Base-by-base conservation (phyloP, 129 eudicot genomes). In the Sambucus nigra region DNA sequence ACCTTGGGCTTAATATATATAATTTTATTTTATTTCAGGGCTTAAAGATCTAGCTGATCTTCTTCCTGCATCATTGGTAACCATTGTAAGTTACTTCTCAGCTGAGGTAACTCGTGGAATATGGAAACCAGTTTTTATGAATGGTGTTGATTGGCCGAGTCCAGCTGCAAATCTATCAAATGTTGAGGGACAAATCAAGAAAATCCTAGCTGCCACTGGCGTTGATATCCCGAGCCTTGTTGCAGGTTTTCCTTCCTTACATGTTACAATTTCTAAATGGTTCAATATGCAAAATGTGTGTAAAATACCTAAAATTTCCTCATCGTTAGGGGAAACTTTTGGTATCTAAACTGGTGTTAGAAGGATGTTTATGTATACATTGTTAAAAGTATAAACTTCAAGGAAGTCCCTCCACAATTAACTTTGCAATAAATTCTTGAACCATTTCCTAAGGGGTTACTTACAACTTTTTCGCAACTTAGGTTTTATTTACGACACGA, bases 101-200 rank as follows among this genome's bases (percentile, higher is more conserved):
- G 99, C 99, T 27, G 99, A 92, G 77, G 99, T 92, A 59, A 82
- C 96, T 51, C 88, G 99, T 51, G 99, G 99, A 33, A 86, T 92
- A 14, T 92, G 99, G 99, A 92, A 86, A 66, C 81, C 84, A 18
- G 96, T 76, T 27, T 77, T 60, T 59, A 92, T 92, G 99, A 92
- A 92, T 53, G 99, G 99, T 58, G 76, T 94, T 5, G 99, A 92
- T 61, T 92, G 99, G 99, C 99, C 99, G 24, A 92, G 99, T 63
- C 99, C 99, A 19, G 94, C 94, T 61, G 96, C 99, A 49, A 92
- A 92, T 65, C 83, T 92, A 52, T 75, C 89, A 13, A 64, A 69
- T 12, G 96, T 92, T 65, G 96, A 92, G 69, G 92, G 80, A 69
- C 99, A 86, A 64, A 86, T 92, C 33, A 87, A 86, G 80, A 82